phyloP scores from a whole-genome alignment of 768 basidiomycete species.

The Trametes coccinea region DNA sequence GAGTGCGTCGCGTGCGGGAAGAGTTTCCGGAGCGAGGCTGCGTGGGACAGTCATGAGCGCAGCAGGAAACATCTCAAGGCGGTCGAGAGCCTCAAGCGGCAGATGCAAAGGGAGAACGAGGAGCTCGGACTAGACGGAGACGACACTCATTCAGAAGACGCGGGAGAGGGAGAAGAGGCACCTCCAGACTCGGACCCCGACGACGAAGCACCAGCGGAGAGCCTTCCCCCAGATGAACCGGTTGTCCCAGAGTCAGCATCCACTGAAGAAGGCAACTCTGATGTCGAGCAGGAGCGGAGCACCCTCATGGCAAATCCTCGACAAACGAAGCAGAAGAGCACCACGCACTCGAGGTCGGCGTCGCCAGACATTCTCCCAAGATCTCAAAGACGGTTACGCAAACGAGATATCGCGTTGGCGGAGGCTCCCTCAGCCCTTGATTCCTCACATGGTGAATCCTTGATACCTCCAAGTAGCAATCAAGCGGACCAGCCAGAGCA shows the following conservation, averaged over 20 bases:
- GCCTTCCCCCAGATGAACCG: constrained; percentile 1
- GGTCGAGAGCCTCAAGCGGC: constrained; percentile 70
- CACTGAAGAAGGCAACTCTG: constrained; percentile 5
- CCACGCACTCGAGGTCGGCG: constrained; percentile 22
- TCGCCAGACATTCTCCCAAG: constrained; percentile 19
- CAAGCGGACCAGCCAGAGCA: constrained; percentile 12
- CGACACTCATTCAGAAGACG: constrained; percentile 21
- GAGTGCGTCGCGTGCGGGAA: constrained; percentile 96
- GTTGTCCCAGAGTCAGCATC: background rate
- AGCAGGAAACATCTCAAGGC: constrained; percentile 93
- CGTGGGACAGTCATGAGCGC: constrained; percentile 95
- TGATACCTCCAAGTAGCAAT: background rate
- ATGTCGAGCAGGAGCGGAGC: background rate
- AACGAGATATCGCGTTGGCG: background rate
- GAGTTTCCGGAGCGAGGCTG: constrained; percentile 85
- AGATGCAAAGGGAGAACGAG: constrained; percentile 77
- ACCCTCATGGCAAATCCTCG: constrained; percentile 1
- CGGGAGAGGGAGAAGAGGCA: constrained; percentile 4
- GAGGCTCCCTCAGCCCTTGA: background rate
- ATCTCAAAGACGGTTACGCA: constrained; percentile 8
- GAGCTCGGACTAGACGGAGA: constrained; percentile 54
- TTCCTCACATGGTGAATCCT: background rate
- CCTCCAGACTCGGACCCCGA: constrained; percentile 4
- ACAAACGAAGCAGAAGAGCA: constrained; percentile 23
- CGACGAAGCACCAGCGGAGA: constrained; percentile 4